A percentile compares a stretch with the other conserved stretches of the same genome.
Evolutionary conservation across 2,329 filamentous ascomycete species (phyloP).

Genomic region (Venturia nashicola): DNA sequence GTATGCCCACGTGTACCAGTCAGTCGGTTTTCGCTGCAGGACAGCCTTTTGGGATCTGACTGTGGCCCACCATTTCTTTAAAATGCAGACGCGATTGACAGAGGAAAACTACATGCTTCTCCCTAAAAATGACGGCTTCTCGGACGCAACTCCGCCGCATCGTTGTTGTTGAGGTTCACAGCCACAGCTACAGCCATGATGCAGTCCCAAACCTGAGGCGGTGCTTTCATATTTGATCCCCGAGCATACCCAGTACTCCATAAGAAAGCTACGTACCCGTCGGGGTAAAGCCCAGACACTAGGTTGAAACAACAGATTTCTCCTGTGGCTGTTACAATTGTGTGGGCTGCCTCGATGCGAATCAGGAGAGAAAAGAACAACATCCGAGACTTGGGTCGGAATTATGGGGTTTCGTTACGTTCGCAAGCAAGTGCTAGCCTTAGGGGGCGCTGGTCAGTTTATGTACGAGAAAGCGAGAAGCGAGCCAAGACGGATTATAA

Average conservation of each 20-base stretch:
- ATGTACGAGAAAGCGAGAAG: not conserved
- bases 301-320: not conserved
- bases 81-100: not conserved
- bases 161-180: not conserved
- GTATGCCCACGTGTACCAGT: not conserved
- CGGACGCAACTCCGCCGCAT: not conserved
- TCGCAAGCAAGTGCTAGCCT: not conserved
- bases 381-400: not conserved
- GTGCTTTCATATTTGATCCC: not conserved
- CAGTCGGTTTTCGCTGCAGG: not conserved
- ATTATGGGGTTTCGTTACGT: not conserved
- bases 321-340: not conserved
- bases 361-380: not conserved
- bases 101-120: not conserved
- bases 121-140: not conserved
- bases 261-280: not conserved
- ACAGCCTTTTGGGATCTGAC: not conserved
- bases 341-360: not conserved
- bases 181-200: not conserved
- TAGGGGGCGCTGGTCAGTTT: not conserved
- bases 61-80: not conserved
- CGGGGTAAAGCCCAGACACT: not conserved
- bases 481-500: not conserved
- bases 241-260: not conserved
- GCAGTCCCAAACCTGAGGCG: not conserved